Evolutionary conservation across 331 rosid genomes (phyloP), one percentile per base, ranked within the genome.

Genomic region (Rhamnella rubrinervis): DNA sequence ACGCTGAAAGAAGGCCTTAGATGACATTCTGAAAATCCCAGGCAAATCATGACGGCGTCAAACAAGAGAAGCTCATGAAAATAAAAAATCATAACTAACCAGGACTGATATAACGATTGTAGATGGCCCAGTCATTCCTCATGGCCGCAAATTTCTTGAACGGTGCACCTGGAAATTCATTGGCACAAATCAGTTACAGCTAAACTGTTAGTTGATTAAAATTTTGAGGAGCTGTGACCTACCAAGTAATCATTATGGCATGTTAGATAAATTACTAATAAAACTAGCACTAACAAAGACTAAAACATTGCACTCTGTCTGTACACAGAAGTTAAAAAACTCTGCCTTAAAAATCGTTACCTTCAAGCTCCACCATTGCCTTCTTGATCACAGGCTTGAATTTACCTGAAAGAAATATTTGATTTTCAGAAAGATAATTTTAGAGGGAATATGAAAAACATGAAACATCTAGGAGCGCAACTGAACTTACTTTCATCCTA

Each of bases 351-450:
- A 26, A 59, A 65, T 39, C 38, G 41, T 75, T 85, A 95, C 99
- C 99, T 74, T 95, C 95, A 67, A 95, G 97, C 80, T 95, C 99
- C 68, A 95, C 99, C 97, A 95, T 95, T 61, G 99, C 99, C 85
- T 95, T 95, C 90, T 95, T 95, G 71, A 95, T 91, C 95, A 95
- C 99, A 56, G 99, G 99, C 87, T 95, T 95, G 85, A 87, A 91
- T 78, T 95, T 95, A 59, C 99, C 99, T 95, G 90, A 71, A 71
- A 65, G 63, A 59, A 17, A 61, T 73, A 66, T 71, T 63, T 37
- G 60, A 73, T 25, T 70, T n/a, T 64, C 76, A 77, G 78, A 63
- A 73, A 37, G 66, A 19, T 56, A 46, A 20, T 37, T 62, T 53
- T 18, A 47, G 60, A 71, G 63, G 26, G 19, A 65, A 47, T 2